phyloP scores from a whole-genome alignment of 345 rosid species.

The rapeseed (Brassica napus) region Da-Ae NC_063438.1:28381501-28382000 shows the following conservation, averaged over 20 bases:
- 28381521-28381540: constrained; percentile 32
- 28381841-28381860: neutral
- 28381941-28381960: neutral
- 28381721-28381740: constrained; percentile 58
- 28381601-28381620: constrained; percentile 1
- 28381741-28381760: constrained; percentile 72
- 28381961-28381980: constrained; percentile 11
- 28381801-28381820: constrained; percentile 69
- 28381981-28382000: constrained; percentile 55
- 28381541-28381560: neutral
- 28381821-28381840: constrained; percentile 49
- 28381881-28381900: constrained; percentile 12
- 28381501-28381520: constrained; percentile 75
- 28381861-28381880: constrained; percentile 9
- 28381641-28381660: constrained; percentile 23
- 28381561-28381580: neutral
- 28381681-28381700: constrained; percentile 84
- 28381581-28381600: neutral
- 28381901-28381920: neutral
- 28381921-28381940: neutral
- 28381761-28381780: constrained; percentile 52
- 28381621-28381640: constrained; percentile 1
- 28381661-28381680: constrained; percentile 70
- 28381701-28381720: constrained; percentile 69
- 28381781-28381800: constrained; percentile 60